A percentile compares a stretch with the other conserved stretches of the same genome.
Evolutionary conservation across 371 early-diverging fungal species (phyloP).

Genomic region (Zancudomyces culisetae): DNA sequence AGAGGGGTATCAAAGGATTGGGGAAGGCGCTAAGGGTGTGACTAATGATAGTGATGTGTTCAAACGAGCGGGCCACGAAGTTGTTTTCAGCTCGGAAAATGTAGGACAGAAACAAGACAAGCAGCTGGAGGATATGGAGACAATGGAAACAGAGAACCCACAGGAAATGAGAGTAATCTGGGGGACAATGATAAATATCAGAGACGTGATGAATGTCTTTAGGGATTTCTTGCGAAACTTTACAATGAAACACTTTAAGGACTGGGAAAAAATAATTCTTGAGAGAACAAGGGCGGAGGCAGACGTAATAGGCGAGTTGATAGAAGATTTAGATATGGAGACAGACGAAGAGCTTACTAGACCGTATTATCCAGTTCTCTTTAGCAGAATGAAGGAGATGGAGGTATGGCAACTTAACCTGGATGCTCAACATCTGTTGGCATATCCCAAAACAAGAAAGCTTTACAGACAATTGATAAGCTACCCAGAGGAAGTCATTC

Average conservation of each 20-base stretch:
- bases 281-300: constrained; percentile 16
- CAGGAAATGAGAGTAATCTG: constrained; percentile 62
- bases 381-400: constrained; percentile 33
- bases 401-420: constrained; percentile 55
- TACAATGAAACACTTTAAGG: constrained; percentile 22
- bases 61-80: neutral
- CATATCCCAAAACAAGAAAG: constrained; percentile 33
- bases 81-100: neutral
- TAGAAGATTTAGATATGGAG: neutral
- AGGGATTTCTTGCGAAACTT: constrained; percentile 73
- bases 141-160: constrained; percentile 4
- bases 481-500: constrained; percentile 97
- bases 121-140: neutral
- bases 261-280: constrained; percentile 29
- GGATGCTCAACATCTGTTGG: constrained; percentile 69
- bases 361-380: constrained; percentile 12
- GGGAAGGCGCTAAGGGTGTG: no score
- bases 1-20: no score
- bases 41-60: neutral
- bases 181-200: constrained; percentile 96
- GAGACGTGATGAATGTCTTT: constrained; percentile 77
- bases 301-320: constrained; percentile 21
- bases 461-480: constrained; percentile 73
- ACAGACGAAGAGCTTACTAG: constrained; percentile 1
- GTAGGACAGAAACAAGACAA: neutral